Percentiles rank a stretch among this genome's conserved stretches.
phyloP scores from a whole-genome alignment of 305 asterid genomes.

The Solanum hybrid region DNA sequence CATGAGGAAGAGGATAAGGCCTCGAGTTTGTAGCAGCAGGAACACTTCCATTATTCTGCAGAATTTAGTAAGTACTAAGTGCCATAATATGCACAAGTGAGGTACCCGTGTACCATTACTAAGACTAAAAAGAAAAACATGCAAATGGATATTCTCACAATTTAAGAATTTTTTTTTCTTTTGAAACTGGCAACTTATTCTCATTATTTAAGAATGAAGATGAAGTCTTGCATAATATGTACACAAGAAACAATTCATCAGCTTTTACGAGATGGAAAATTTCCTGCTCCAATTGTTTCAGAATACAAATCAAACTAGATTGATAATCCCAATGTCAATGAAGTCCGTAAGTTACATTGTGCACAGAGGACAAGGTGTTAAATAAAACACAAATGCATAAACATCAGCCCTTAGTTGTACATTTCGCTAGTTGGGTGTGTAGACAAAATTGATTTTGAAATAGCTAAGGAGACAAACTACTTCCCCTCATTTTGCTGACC shows the following conservation, averaged over 20 bases:
- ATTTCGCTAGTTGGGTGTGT: background rate
- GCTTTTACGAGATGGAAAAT: background rate
- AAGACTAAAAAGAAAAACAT: background rate
- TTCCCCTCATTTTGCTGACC: background rate
- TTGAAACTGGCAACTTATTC: too few species aligned
- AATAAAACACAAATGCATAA: background rate
- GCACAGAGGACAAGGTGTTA: background rate
- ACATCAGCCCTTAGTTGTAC: background rate
- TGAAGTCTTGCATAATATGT: background rate
- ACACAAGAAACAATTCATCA: background rate
- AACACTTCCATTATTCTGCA: conserved; percentile 26
- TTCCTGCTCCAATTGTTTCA: background rate
- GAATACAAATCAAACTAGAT: background rate
- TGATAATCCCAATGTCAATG: background rate
- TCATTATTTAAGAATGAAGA: background rate
- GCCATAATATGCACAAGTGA: background rate
- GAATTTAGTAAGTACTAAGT: background rate
- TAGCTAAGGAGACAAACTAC: background rate
- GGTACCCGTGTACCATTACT: background rate
- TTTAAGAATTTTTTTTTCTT: too few species aligned
- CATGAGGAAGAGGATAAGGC: conserved; percentile 38
- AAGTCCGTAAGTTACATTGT: background rate
- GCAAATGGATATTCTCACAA: background rate
- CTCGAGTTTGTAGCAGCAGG: conserved; percentile 17
- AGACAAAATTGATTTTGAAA: background rate